Evolutionary conservation across 2,329 filamentous ascomycete species (phyloP).

Genomic region (Pestalotiopsis sp.): DNA sequence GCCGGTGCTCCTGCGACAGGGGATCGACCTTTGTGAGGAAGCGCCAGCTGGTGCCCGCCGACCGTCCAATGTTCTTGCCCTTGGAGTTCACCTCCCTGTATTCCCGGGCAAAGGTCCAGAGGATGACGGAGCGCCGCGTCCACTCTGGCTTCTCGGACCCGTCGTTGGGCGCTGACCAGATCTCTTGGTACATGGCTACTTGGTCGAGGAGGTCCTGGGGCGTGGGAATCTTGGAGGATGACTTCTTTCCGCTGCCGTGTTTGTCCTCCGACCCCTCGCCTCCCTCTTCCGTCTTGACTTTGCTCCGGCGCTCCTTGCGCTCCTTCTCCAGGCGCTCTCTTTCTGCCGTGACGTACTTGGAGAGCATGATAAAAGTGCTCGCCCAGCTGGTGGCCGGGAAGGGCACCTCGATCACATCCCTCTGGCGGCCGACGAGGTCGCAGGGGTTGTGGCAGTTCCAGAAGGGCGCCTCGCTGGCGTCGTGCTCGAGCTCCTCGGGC

Average conservation of each 20-base stretch:
- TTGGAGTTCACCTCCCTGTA: conserved; percentile 45
- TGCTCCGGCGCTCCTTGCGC: conserved; percentile 9
- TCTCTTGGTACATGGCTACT: conserved; percentile 68
- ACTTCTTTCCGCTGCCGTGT: neutral
- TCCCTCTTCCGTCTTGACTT: conserved; percentile 27
- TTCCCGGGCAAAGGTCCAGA: conserved; percentile 63
- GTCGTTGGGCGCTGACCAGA: conserved; percentile 55
- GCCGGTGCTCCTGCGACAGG: conserved; percentile 58
- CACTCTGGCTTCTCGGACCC: conserved; percentile 35
- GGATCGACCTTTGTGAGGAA: conserved; percentile 63
- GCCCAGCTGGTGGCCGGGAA: conserved; percentile 61
- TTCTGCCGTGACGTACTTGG: conserved; percentile 44
- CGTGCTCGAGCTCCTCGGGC: conserved; percentile 52
- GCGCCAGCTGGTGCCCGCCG: conserved; percentile 58
- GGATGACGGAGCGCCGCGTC: conserved; percentile 59
- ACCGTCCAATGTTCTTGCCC: conserved; percentile 45
- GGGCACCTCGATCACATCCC: conserved; percentile 52
- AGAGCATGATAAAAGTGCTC: conserved; percentile 56
- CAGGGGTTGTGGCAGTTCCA: conserved; percentile 51
- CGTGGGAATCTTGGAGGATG: conserved; percentile 21
- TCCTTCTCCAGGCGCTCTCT: conserved; percentile 25
- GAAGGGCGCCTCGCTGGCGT: conserved; percentile 38
- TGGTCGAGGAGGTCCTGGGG: conserved; percentile 53
- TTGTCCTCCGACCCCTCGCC: conserved; percentile 26
- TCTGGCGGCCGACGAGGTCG: conserved; percentile 25